A percentile compares a stretch with the other conserved stretches of the same genome.
phyloP scores from a whole-genome alignment of 2,329 filamentous ascomycete species.

The Cladosporium sp. region DNA sequence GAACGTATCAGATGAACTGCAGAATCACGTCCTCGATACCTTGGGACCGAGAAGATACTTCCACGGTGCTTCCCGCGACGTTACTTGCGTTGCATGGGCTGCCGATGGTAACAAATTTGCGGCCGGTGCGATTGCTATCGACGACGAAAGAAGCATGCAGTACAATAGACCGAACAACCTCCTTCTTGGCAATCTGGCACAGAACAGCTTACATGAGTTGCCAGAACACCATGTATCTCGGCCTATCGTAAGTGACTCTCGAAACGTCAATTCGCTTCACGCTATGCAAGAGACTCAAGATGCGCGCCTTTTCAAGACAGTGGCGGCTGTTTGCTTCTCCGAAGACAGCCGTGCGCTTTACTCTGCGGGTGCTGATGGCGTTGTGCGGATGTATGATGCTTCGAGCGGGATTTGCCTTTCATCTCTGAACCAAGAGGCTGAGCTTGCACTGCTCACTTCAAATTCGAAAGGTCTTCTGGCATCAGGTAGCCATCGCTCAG shows the following conservation, averaged over 20 bases:
- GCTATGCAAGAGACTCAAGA: conserved; percentile 53
- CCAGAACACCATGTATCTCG: conserved; percentile 53
- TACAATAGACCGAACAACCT: conserved; percentile 62
- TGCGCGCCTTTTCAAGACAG: conserved; percentile 55
- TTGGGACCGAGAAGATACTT: conserved; percentile 50
- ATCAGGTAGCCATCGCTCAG: conserved; percentile 44
- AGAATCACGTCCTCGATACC: conserved; percentile 38
- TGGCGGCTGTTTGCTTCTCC: conserved; percentile 57
- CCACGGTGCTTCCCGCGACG: conserved; percentile 60
- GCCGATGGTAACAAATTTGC: conserved; percentile 56
- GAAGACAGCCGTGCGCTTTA: conserved; percentile 32
- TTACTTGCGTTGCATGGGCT: conserved; percentile 58
- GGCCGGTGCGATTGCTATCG: conserved; percentile 57
- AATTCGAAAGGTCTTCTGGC: conserved; percentile 45
- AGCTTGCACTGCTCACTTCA: conserved; percentile 53
- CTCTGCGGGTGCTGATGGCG: conserved; percentile 56
- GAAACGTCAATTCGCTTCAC: conserved; percentile 44
- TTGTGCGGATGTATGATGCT: conserved; percentile 43
- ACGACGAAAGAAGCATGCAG: conserved; percentile 57
- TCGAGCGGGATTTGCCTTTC: neutral
- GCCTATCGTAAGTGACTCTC: conserved; percentile 35
- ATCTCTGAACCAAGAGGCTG: neutral
- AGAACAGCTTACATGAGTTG: conserved; percentile 51
- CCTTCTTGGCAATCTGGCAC: conserved; percentile 50
- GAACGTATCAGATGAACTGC: conserved; percentile 27